Base-by-base conservation (phyloP, 345 rosid species). In the Eucalyptus marginata region DNA sequence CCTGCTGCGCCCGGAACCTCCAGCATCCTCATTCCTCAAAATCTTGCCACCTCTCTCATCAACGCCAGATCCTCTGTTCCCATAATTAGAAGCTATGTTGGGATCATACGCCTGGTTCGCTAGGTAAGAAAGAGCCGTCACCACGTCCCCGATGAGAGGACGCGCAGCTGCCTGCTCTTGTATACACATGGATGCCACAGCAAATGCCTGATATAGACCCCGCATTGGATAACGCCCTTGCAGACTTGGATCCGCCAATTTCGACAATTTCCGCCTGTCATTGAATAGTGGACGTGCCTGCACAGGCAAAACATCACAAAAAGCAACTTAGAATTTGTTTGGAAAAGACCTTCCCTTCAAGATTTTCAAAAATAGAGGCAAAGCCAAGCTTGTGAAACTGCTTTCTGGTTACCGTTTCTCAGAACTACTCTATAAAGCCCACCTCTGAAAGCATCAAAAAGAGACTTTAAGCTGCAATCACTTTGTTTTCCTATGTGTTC, bases 181-280 rank as follows among this genome's bases (percentile, higher is more conserved):
- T 52, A 96, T 94, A 92, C 99, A 97, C 99, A 98, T 95, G 31
- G 99, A 97, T 68, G 99, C 99, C 90, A 98, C 99, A 5, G 99
- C 99, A 87, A 97, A 93, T 66, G 99, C 99, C 91, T 97, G 99
- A 91, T 96, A 97, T 31, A 98, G 95, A 62, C 98, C 97, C 5
- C 98, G 94, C 88, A 95, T 93, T 10, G 99, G 99, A 91, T 91
- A 98, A 68, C 93, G 94, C 13, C 98, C 98, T 89, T 94, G 95
- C 49, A 98, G 92, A 62, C 25, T 91, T 11, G 98, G 99, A 90
- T 98, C 99, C 3, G 96, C 97, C 91, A 98, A 89, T 91, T 94
- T 96, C 31, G 96, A 88, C 76, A 96, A 93, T 90, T 94, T 96
- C 91, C 97, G 93, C 16, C 96, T 94, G 43, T 98, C 97, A 87